A percentile compares a stretch with the other conserved stretches of the same genome.
Evolutionary conservation across 2,329 filamentous ascomycete genomes (phyloP).

Genomic region (Lecanoromycetidae sp.): DNA sequence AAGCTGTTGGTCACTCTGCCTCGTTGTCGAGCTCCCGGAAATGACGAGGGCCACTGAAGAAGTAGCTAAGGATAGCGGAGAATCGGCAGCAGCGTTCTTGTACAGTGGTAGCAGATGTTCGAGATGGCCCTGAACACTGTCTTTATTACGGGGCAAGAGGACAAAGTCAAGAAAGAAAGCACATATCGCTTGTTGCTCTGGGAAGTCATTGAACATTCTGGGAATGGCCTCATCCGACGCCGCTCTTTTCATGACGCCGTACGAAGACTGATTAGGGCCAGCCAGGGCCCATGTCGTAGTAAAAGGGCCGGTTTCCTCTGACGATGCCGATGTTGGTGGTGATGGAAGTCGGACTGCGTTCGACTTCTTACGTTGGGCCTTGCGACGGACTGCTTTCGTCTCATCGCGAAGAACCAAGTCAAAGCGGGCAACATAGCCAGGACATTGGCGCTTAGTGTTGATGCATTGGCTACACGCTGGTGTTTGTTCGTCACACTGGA

Average conservation of each 20-base stretch:
- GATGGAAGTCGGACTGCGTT: conserved; percentile 1
- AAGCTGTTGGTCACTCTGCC: conserved; percentile 20
- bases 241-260: not conserved
- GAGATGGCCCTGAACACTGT: conserved; percentile 25
- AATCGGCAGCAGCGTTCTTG: conserved; percentile 14
- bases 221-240: conserved; percentile 1
- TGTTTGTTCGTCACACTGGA: conserved; percentile 15
- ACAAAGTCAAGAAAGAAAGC: conserved; percentile 33
- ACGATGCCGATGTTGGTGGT: conserved; percentile 5
- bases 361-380: conserved; percentile 11
- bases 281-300: not conserved
- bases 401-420: conserved; percentile 18
- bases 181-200: conserved; percentile 29
- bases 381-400: conserved; percentile 11
- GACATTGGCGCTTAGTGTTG: conserved; percentile 16
- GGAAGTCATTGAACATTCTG: conserved; percentile 14
- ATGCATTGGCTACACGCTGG: conserved; percentile 18
- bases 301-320: not conserved
- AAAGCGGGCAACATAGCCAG: conserved; percentile 15
- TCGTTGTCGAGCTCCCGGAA: conserved; percentile 11
- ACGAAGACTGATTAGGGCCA: conserved; percentile 2
- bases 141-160: conserved; percentile 19
- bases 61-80: conserved; percentile 17
- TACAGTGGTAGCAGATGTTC: conserved; percentile 29
- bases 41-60: conserved; percentile 21